phyloP scores from a whole-genome alignment of 75 land plant species.

The Cunninghamia lanceolata region DNA sequence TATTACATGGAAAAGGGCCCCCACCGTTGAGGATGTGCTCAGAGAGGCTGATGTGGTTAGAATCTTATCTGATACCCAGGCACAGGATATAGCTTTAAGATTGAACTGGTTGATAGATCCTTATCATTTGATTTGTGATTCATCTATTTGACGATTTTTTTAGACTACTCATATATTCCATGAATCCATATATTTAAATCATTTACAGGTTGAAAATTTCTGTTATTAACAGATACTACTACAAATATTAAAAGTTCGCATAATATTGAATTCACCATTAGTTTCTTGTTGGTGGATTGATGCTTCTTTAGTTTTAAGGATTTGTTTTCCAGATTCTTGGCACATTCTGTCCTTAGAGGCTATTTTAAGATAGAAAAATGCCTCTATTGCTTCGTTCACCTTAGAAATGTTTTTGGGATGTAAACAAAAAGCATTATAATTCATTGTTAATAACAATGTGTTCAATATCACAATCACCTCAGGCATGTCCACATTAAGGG shows the following conservation, averaged over 20 bases:
- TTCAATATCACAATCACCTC: neutral
- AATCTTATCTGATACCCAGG: neutral
- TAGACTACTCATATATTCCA: neutral
- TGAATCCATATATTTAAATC: neutral
- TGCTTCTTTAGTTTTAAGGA: neutral
- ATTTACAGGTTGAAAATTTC: neutral
- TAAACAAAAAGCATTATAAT: neutral
- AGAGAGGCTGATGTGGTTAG: slow-evolving; percentile 89
- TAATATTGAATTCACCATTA: neutral
- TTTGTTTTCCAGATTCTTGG: neutral
- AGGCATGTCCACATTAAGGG: neutral
- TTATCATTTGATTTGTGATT: neutral
- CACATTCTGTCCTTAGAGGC: neutral
- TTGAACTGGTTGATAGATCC: neutral
- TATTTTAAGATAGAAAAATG: neutral
- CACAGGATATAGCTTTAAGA: neutral
- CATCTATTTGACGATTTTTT: neutral
- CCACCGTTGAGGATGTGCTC: slow-evolving; percentile 84
- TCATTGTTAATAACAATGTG: neutral
- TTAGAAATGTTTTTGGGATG: neutral
- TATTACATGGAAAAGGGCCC: slow-evolving; percentile 86
- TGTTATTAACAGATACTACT: neutral
- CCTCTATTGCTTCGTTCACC: neutral
- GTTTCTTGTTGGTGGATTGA: neutral
- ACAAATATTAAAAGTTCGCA: neutral